Conservation (phyloP, 164 flowering plant species). For the Tinospora cordifolia region DNA sequence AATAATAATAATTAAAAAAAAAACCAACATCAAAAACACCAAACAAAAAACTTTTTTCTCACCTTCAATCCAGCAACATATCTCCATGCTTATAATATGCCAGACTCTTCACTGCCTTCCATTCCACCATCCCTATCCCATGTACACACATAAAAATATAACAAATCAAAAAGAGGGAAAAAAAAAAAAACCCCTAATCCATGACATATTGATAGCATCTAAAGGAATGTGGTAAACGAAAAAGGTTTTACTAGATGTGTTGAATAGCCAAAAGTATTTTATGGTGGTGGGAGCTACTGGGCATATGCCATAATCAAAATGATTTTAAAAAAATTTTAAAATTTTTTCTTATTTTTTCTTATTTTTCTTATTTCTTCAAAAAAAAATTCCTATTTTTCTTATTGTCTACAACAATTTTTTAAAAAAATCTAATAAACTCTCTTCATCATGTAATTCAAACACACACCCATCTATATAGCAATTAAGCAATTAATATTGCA, state of each 20-base stretch:
- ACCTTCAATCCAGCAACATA: conserved; percentile 98
- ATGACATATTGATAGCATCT: neutral
- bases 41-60: neutral
- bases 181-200: neutral
- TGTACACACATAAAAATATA: too few species aligned
- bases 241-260: neutral
- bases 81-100: conserved; percentile 95
- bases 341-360: conserved; percentile 3
- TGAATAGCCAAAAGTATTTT: conserved; percentile 1
- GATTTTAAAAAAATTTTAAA: too few species aligned
- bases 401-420: neutral
- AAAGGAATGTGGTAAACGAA: neutral
- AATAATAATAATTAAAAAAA: neutral
- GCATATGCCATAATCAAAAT: neutral
- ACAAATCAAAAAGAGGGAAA: neutral
- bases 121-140: conserved; percentile 99
- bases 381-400: neutral
- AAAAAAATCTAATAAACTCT: too few species aligned
- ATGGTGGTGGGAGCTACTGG: neutral
- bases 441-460: too few species aligned
- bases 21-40: neutral
- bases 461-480: too few species aligned
- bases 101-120: conserved; percentile 97
- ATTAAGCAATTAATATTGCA: too few species aligned
- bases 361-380: neutral